phyloP scores from a whole-genome alignment of 306 rosid species.

The Cicer chorassanicum region DNA sequence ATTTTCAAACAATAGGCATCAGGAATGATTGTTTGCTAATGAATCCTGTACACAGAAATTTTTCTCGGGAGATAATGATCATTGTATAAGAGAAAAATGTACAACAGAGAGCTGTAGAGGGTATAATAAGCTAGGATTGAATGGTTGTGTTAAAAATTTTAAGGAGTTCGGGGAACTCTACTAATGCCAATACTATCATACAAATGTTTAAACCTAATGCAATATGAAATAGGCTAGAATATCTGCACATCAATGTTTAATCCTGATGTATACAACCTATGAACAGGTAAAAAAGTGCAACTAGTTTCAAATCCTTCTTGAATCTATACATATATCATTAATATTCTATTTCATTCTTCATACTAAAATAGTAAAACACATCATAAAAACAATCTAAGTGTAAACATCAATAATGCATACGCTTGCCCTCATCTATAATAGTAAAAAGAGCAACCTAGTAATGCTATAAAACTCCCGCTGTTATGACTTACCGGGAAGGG shows the following conservation, averaged over 20 bases:
- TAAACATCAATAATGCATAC: constrained; percentile 11
- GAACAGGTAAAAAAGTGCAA: constrained; percentile 7
- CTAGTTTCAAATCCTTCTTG: constrained; percentile 21
- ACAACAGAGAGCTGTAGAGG: no score
- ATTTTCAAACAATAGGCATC: neutral
- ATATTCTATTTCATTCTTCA: neutral
- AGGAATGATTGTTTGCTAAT: neutral
- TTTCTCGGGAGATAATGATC: no score
- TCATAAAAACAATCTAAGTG: neutral
- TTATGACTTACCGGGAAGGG: neutral
- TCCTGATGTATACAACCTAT: neutral
- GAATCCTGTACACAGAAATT: no score
- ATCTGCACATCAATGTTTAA: neutral
- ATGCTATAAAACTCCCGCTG: neutral
- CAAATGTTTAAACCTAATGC: neutral
- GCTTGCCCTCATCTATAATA: neutral
- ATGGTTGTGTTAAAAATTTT: neutral
- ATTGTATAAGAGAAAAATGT: no score
- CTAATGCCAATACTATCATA: neutral
- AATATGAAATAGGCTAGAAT: constrained; percentile 1
- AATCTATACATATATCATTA: constrained; percentile 5
- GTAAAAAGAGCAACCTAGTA: neutral
- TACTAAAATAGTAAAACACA: neutral
- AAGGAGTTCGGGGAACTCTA: neutral
- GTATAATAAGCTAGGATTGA: no score